A percentile compares a stretch with the other conserved stretches of the same genome.
These are phyloP conservation scores for Stipa capillata DNA, from an alignment of 176 grass and related monocot species.

Conservation along the genomic window DNA sequence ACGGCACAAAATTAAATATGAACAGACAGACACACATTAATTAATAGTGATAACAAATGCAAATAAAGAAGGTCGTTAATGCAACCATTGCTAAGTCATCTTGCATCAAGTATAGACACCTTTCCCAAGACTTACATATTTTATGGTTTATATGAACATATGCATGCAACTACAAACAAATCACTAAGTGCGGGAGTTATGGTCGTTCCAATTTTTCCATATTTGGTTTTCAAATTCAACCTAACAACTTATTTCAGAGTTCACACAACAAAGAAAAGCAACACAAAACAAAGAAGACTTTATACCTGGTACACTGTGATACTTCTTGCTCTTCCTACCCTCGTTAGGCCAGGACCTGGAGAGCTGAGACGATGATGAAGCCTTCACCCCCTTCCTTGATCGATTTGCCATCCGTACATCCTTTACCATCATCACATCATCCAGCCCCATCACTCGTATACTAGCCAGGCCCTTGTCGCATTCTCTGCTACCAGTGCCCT, in stretches of 20 bases:
- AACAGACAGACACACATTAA: neutral
- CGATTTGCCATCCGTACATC: conserved; percentile 36
- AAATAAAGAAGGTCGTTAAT: neutral
- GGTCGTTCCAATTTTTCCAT: neutral
- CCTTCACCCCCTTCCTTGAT: conserved; percentile 23
- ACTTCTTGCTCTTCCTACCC: conserved; percentile 41
- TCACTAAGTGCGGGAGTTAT: neutral
- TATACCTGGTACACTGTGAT: conserved; percentile 45
- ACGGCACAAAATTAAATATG: neutral
- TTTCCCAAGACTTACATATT: neutral
- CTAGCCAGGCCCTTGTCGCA: conserved; percentile 18
- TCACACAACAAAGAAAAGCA: conserved; percentile 4
- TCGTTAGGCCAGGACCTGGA: conserved; percentile 71
- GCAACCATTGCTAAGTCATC: neutral
- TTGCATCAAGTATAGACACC: neutral
- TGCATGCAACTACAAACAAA: neutral
- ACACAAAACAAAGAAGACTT: neutral
- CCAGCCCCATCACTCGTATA: conserved; percentile 30
- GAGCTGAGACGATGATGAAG: conserved; percentile 50
- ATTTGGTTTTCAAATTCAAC: neutral
- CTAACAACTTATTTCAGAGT: neutral
- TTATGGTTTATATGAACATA: neutral
- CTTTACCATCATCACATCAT: conserved; percentile 60
- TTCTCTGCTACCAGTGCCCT: neutral
- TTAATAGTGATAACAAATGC: neutral